These are phyloP conservation scores for Cicer chorassanicum DNA, from an alignment of 306 rosid species.

Conservation along the genomic window DNA sequence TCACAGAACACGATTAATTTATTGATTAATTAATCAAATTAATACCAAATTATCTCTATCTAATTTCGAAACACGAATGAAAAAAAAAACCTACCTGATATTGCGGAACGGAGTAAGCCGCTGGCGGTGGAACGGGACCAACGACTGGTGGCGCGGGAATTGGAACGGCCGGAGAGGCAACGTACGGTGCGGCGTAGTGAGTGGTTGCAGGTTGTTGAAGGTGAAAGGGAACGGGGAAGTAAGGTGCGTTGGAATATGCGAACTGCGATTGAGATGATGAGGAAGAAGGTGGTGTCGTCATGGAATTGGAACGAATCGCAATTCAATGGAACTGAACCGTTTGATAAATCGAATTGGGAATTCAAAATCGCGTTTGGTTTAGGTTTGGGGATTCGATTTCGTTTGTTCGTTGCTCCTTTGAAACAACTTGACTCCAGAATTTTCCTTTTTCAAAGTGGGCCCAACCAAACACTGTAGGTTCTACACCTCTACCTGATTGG, in stretches of 20 bases:
- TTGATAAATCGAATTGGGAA: neutral
- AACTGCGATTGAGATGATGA: slow-evolving; percentile 60
- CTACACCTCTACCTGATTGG: too few species aligned
- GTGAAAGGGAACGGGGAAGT: slow-evolving; percentile 83
- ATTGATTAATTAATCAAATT: neutral
- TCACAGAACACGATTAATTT: neutral
- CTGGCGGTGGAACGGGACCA: slow-evolving; percentile 55
- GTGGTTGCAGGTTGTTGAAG: slow-evolving; percentile 68
- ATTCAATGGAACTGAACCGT: neutral
- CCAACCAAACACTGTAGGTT: neutral
- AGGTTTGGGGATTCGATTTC: neutral
- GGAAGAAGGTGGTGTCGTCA: slow-evolving; percentile 66
- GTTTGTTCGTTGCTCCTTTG: neutral
- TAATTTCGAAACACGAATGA: neutral
- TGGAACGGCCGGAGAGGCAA: slow-evolving; percentile 46
- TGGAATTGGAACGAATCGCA: slow-evolving; percentile 18
- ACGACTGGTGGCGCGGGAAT: slow-evolving; percentile 47
- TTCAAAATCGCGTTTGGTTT: neutral
- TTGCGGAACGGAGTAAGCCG: slow-evolving; percentile 70
- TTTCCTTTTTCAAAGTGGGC: neutral
- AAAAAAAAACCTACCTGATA: slow-evolving; percentile 51
- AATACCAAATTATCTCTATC: neutral
- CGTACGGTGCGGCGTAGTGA: slow-evolving; percentile 65
- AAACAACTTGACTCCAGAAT: neutral
- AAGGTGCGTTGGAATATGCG: slow-evolving; percentile 60